These are phyloP conservation scores for Sporothrix protearum DNA, from an alignment of 2,329 filamentous ascomycete genomes.

Conservation along the genomic window DNA sequence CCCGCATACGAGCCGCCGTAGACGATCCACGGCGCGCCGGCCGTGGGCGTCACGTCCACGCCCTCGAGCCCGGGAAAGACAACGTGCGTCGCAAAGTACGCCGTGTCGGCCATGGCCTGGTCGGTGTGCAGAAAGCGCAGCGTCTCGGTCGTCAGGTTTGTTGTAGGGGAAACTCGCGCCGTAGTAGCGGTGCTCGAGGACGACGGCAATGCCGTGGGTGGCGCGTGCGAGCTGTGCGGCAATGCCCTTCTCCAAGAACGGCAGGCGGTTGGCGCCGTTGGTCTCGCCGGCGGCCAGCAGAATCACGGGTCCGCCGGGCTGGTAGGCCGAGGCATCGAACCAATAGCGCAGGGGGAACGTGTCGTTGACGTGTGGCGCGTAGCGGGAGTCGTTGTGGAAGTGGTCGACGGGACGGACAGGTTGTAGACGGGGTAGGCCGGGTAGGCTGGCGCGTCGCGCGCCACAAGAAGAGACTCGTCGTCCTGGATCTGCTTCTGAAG, in stretches of 20 bases:
- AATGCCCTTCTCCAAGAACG: constrained; percentile 74
- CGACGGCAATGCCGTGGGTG: constrained; percentile 70
- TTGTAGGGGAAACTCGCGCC: constrained; percentile 67
- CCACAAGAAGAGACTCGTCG: neutral
- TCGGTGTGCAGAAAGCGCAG: constrained; percentile 80
- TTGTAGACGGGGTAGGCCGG: constrained; percentile 41
- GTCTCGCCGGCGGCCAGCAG: constrained; percentile 72
- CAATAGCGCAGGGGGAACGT: constrained; percentile 73
- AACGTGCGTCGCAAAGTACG: constrained; percentile 73
- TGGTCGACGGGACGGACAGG: constrained; percentile 63
- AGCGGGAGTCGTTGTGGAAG: constrained; percentile 74
- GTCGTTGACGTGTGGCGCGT: constrained; percentile 69
- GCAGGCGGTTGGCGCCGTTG: constrained; percentile 57
- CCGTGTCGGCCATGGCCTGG: constrained; percentile 75
- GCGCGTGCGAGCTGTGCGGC: constrained; percentile 66
- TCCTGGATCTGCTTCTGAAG: constrained; percentile 13
- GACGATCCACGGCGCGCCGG: constrained; percentile 59
- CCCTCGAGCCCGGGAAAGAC: constrained; percentile 63
- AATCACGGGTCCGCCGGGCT: constrained; percentile 74
- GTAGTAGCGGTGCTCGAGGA: constrained; percentile 87
- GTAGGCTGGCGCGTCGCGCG: constrained; percentile 31
- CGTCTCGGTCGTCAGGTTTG: constrained; percentile 65
- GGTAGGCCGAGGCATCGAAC: constrained; percentile 75
- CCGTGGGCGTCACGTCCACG: constrained; percentile 49
- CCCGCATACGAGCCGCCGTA: constrained; percentile 86